phyloP scores from a whole-genome alignment of 2,329 filamentous ascomycete species.

The Myrmaecium sp. region DNA sequence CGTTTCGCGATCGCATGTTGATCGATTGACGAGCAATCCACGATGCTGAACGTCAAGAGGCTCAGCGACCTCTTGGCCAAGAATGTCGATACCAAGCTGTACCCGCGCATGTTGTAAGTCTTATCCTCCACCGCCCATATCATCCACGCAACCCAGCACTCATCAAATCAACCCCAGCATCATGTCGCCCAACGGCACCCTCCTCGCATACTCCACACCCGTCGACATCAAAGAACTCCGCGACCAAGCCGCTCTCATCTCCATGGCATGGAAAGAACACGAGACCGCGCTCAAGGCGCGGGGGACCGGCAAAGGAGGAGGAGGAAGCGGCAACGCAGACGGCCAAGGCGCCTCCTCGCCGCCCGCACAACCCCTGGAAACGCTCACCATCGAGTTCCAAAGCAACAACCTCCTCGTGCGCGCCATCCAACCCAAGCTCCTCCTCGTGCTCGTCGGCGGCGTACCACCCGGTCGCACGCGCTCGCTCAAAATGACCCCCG shows the following conservation, averaged over 20 bases:
- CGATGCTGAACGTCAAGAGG: slow-evolving; percentile 26
- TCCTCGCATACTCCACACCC: slow-evolving; percentile 31
- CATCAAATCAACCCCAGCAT: slow-evolving; percentile 16
- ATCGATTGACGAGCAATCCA: too few relatives aligned
- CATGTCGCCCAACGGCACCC: slow-evolving; percentile 34
- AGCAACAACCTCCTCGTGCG: slow-evolving; percentile 29
- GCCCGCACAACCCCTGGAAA: slow-evolving; percentile 16
- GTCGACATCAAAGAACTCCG: slow-evolving; percentile 31
- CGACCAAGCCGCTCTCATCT: slow-evolving; percentile 31
- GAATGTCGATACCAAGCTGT: slow-evolving; percentile 25
- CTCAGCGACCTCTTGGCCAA: slow-evolving; percentile 25
- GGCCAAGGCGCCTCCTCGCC: slow-evolving; percentile 4
- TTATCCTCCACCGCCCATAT: too few relatives aligned
- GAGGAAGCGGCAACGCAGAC: slow-evolving; percentile 1
- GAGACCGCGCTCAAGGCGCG: slow-evolving; percentile 5
- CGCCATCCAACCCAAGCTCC: slow-evolving; percentile 27
- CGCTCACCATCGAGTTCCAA: slow-evolving; percentile 29
- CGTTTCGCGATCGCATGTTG: too few relatives aligned
- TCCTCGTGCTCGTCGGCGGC: slow-evolving; percentile 31
- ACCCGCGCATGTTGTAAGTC: slow-evolving; percentile 25
- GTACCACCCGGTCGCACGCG: slow-evolving; percentile 24
- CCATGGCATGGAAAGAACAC: slow-evolving; percentile 33
- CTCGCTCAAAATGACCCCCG: slow-evolving; percentile 26
- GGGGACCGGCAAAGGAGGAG: slow-evolving; percentile 4
- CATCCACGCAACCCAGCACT: background rate